Conservation (phyloP, 1,139 yeast species). For the Saccharomyces uvarum region DNA sequence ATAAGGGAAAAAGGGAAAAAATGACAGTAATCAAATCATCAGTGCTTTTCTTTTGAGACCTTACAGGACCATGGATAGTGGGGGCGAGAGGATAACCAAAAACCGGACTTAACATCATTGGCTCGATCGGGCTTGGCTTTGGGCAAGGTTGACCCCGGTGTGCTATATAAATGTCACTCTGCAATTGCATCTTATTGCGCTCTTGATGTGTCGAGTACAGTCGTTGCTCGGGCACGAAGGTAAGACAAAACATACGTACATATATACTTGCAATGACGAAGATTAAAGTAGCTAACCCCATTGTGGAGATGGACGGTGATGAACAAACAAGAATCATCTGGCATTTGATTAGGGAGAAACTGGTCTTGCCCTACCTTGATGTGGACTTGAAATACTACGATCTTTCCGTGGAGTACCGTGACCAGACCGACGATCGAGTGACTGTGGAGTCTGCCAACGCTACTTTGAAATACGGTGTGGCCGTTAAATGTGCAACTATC, state of each 20-base stretch:
- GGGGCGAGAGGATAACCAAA: neutral
- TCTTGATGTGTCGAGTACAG: neutral
- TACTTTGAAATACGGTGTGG: conserved; percentile 80
- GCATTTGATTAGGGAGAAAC: conserved; percentile 73
- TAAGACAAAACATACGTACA: neutral
- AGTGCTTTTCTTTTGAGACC: neutral
- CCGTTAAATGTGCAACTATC: conserved; percentile 94
- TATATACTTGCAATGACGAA: conserved; percentile 33
- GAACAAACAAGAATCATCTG: conserved; percentile 93
- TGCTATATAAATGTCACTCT: neutral
- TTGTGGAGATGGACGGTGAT: conserved; percentile 95
- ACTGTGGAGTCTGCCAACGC: conserved; percentile 89
- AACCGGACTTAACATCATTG: conserved; percentile 1
- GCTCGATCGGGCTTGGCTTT: neutral
- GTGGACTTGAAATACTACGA: conserved; percentile 89
- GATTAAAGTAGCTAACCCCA: conserved; percentile 76
- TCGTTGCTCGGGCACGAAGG: neutral
- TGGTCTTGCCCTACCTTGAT: conserved; percentile 77
- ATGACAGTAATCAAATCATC: neutral
- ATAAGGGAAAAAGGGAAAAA: neutral
- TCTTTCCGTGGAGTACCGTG: conserved; percentile 77
- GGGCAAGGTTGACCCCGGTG: neutral
- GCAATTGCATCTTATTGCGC: neutral
- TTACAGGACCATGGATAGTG: neutral
- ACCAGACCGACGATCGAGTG: conserved; percentile 78